Base-by-base conservation (phyloP, 495 filamentous ascomycete genomes). In the Penicillium coprophilum region DNA sequence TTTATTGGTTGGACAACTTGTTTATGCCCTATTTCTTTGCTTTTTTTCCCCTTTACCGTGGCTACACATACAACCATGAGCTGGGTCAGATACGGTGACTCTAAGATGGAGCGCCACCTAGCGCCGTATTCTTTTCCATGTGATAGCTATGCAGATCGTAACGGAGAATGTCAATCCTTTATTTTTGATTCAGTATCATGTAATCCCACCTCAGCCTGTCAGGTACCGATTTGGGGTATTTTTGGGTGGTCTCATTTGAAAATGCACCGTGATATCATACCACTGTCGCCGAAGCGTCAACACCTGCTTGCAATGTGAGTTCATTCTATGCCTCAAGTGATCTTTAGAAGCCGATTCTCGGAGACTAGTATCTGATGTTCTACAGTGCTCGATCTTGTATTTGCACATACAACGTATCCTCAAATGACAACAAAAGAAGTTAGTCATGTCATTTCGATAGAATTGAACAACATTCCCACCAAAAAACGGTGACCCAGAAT, bases 251-350 rank as follows among this genome's bases (percentile, higher is more conserved):
- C 53, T 61, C 32, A n/a, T 61, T 64, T 59, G 0, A 58, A 67
- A 64, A 43, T 27, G 49, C 41, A 46, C 50, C 12, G 52, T 66
- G 61, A 64, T 63, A 49, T 64, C 63, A 64, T 59, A 27, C 15
- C 15, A 11, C 27, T 38, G 41, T 23, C 38, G 49, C 15, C n/a
- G 36, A 28, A 28, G n/a, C 36, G 13, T 27, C 13, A 24, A 23
- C 43, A 30, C 31, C 15, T 13, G 15, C 8, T 1, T 15, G 27
- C 5, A 38, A 39, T 45, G 41, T 46, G n/a, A 19, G 27, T 24
- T 46, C 34, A 19, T 51, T 51, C 41, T 39, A 51, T 40, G 36
- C 49, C 30, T 41, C 11, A 30, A 4, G 7, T 28, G 23, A 2
- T 40, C 2, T 17, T 13, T 21, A 19, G 17, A 13, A 20, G 20